Evolutionary conservation across 495 filamentous ascomycete genomes (phyloP).

Genomic region (Xylaria sp.): DNA sequence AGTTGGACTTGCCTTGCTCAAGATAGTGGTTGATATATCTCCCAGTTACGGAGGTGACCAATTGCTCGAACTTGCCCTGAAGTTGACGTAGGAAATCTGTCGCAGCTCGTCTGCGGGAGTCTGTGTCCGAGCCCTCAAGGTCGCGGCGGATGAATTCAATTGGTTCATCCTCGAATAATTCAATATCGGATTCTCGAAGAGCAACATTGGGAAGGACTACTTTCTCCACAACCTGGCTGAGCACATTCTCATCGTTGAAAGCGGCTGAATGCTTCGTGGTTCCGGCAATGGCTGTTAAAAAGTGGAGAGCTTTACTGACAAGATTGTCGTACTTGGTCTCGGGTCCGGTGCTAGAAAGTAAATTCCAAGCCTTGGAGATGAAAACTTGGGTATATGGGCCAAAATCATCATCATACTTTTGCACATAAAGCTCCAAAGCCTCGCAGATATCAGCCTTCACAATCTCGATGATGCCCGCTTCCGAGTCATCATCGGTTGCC

Average conservation of each 20-base stretch:
- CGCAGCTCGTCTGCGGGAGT: conserved; percentile 87
- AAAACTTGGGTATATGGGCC: conserved; percentile 77
- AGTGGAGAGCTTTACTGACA: conserved; percentile 92
- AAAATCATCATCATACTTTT: conserved; percentile 95
- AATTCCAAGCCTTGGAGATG: conserved; percentile 85
- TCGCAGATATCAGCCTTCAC: conserved; percentile 94
- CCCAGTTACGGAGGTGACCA: conserved; percentile 81
- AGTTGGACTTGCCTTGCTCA: conserved; percentile 72
- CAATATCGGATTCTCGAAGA: conserved; percentile 89
- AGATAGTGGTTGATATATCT: conserved; percentile 84
- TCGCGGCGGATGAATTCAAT: conserved; percentile 98
- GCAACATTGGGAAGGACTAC: conserved; percentile 93
- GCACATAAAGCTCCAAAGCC: conserved; percentile 80
- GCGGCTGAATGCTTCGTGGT: conserved; percentile 76
- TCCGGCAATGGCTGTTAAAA: conserved; percentile 86
- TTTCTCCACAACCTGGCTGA: conserved; percentile 88
- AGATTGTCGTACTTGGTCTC: conserved; percentile 94
- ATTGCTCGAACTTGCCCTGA: conserved; percentile 82
- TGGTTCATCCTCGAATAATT: conserved; percentile 97
- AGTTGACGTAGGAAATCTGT: conserved; percentile 92
- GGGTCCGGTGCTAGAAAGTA: conserved; percentile 83
- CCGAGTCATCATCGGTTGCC: conserved; percentile 82
- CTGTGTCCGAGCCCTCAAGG: conserved; percentile 93
- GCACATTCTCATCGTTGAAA: conserved; percentile 80
- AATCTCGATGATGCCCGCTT: conserved; percentile 81